phyloP scores from a whole-genome alignment of 768 basidiomycete genomes.

The Boletus bicolor region DNA sequence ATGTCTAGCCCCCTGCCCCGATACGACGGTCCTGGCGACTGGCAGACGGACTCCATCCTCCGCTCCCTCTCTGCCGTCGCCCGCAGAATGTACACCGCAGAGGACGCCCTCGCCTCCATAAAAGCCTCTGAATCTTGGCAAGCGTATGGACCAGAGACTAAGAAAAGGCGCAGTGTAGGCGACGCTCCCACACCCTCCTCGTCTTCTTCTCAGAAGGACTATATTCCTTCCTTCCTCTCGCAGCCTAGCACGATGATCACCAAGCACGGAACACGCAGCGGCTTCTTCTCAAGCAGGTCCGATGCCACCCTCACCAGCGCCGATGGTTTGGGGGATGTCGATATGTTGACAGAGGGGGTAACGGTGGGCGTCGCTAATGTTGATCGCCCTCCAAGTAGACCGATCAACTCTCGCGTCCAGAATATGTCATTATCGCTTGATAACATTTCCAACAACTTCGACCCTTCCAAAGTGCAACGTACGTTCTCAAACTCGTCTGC shows the following conservation, averaged over 20 bases:
- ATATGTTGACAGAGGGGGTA: conserved; percentile 28
- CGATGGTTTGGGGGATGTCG: conserved; percentile 24
- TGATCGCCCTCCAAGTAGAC: conserved; percentile 22
- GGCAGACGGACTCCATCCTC: conserved; percentile 57
- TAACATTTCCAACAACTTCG: conserved; percentile 40
- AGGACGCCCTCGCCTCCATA: conserved; percentile 42
- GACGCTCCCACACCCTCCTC: conserved; percentile 33
- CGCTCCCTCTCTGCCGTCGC: conserved; percentile 50
- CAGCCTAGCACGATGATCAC: conserved; percentile 27
- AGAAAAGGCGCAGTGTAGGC: conserved; percentile 44
- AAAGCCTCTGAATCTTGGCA: conserved; percentile 37
- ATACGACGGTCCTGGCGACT: conserved; percentile 54
- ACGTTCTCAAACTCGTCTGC: conserved; percentile 33
- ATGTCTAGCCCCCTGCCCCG: conserved; percentile 47
- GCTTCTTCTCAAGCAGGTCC: conserved; percentile 26
- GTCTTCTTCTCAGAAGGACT: conserved; percentile 28
- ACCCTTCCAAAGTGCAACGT: conserved; percentile 33
- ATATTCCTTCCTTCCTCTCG: conserved; percentile 7
- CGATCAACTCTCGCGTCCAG: conserved; percentile 31
- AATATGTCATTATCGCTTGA: conserved; percentile 53
- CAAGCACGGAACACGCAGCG: conserved; percentile 14
- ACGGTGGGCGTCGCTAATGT: conserved; percentile 25
- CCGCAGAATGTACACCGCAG: conserved; percentile 54
- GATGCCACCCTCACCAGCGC: conserved; percentile 15
- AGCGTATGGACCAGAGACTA: conserved; percentile 38